Conservation (phyloP, 2,329 filamentous ascomycete species). For the Botrytis paeoniae region DNA sequence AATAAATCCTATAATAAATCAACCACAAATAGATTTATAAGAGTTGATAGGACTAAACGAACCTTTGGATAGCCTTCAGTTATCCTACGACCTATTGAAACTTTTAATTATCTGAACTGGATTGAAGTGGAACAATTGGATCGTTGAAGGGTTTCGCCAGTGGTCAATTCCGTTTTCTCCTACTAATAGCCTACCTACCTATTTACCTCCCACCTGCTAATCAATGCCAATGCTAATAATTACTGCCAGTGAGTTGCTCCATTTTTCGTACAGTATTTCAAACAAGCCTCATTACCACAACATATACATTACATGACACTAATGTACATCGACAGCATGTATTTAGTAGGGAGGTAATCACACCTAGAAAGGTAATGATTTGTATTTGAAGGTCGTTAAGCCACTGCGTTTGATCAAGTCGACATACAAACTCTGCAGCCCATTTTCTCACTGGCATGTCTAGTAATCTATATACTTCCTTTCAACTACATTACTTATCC, state of each 20-base stretch:
- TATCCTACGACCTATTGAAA: not conserved
- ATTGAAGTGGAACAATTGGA: not conserved
- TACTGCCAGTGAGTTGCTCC: not conserved
- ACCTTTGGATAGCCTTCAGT: not conserved
- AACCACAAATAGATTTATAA: not conserved
- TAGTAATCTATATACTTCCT: not conserved
- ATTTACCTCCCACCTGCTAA: not conserved
- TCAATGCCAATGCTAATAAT: not conserved
- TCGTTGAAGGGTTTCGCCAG: not conserved
- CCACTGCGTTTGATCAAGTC: not conserved
- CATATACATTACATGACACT: constrained; percentile 13
- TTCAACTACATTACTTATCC: not conserved
- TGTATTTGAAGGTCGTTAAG: not conserved
- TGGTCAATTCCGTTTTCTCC: not conserved
- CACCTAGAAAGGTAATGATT: not conserved
- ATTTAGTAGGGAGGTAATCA: not conserved
- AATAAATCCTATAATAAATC: not conserved
- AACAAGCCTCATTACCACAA: constrained; percentile 2
- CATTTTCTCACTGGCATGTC: not conserved
- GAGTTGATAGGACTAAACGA: not conserved
- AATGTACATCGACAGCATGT: constrained; percentile 2
- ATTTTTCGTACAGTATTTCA: not conserved
- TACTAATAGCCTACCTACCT: not conserved
- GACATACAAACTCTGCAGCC: constrained; percentile 2
- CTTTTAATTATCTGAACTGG: not conserved